Percentiles rank a stretch among this genome's conserved stretches.
Conservation (phyloP, 371 early-diverging fungal genomes). For the Rhizopus sp. region DNA sequence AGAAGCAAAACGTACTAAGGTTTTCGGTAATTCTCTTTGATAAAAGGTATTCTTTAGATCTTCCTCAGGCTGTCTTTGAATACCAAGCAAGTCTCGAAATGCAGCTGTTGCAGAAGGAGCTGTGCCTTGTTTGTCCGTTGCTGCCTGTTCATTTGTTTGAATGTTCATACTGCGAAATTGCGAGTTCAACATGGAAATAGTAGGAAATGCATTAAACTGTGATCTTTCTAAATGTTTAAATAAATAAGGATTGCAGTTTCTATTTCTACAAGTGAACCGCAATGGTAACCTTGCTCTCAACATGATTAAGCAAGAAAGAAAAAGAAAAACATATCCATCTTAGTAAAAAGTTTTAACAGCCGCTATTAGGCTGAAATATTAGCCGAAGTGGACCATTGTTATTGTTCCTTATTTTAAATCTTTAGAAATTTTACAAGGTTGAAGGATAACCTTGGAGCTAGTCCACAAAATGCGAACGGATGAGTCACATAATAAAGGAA, state of each 20-base stretch:
- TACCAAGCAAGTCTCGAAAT: slow-evolving; percentile 27
- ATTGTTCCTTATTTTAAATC: no score
- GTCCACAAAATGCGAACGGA: background rate
- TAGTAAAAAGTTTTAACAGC: no score
- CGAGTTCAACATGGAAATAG: background rate
- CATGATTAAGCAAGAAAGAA: background rate
- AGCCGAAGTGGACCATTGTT: no score
- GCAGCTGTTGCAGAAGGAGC: slow-evolving; percentile 10
- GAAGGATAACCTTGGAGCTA: no score
- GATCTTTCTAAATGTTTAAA: no score
- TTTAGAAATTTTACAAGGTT: background rate
- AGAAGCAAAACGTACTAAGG: slow-evolving; percentile 81
- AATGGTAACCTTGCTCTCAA: no score
- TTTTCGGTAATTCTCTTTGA: slow-evolving; percentile 72
- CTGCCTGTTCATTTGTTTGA: background rate
- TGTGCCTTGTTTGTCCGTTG: background rate
- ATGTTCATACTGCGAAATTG: slow-evolving; percentile 1
- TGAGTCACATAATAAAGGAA: background rate
- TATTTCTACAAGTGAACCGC: no score
- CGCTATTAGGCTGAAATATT: no score
- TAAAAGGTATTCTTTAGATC: slow-evolving; percentile 70
- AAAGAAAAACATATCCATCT: no score
- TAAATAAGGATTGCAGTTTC: no score
- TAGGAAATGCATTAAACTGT: background rate
- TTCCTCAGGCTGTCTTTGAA: slow-evolving; percentile 17